Base-by-base conservation (phyloP, 768 basidiomycete genomes). In the Tulasnella sp. region DNA sequence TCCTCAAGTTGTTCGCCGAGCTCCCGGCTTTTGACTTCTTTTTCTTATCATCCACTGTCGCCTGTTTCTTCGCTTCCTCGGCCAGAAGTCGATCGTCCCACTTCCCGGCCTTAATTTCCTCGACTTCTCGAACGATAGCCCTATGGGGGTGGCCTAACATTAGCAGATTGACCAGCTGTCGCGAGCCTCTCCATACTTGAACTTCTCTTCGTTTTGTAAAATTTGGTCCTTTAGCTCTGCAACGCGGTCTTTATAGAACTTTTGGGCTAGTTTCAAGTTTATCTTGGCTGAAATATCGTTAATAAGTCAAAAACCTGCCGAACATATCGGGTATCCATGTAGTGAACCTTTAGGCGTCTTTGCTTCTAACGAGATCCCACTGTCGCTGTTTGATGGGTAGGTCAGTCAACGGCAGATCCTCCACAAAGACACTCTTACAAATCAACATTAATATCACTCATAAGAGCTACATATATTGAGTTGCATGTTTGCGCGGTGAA, bases 401-500 rank as follows among this genome's bases (percentile, higher is more conserved):
- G 44, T 74, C 21, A 76, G 56, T 10, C 56, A 39, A 79, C 76
- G 71, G 80, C 40, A 68, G 40, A 46, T 74, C 44, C 38, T 52
- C 81, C 42, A 48, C 48, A 75, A 52, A 81, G 8, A 7, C 34
- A 6, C 34, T 27, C 91, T 84, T 82, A 93, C 92, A 87, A 84
- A 83, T 93, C 91, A 24, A 93, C 85, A 0, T 87, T 89, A 19
- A 93, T 89, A 62, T 92, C 90, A 80, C 87, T 87, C 90, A 96
- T 90, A 75, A 97, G 86, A 82, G 87, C 85, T 76, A 89, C 85
- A 84, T 96, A 95, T 83, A 91, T 89, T 71, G 86, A 84, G 79
- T 90, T 89, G 82, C 94, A 95, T 52, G 90, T 92, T 87, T 93
- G 89, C 42, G 93, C 86, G 10, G 90, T 90, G 83, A 94, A 96